Evolutionary conservation across 768 basidiomycete species (phyloP).

Genomic region (Mrakia gelida): DNA sequence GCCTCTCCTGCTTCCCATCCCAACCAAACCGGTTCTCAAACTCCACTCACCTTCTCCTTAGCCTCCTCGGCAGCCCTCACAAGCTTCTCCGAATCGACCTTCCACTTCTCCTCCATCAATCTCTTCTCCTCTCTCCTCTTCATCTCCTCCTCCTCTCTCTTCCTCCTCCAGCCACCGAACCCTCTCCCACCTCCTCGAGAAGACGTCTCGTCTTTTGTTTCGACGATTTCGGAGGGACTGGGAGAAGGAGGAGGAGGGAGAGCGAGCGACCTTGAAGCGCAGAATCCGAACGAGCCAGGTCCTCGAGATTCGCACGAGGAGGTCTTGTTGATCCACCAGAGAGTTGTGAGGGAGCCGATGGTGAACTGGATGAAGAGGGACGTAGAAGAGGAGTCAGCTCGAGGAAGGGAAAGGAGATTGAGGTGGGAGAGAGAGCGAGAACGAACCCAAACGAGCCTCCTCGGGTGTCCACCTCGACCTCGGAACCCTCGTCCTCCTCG

Average conservation of each 20-base stretch:
- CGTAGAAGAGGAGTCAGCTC: not conserved
- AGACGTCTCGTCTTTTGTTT: not conserved
- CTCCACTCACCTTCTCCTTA: not conserved
- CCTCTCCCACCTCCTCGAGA: not conserved
- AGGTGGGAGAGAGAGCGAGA: not conserved
- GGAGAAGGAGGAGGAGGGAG: not conserved
- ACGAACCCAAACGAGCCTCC: not conserved
- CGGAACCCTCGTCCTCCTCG: not conserved
- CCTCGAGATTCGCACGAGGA: not conserved
- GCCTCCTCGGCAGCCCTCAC: not conserved
- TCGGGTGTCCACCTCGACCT: not conserved
- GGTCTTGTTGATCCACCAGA: not conserved
- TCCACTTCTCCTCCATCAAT: conserved; percentile 8
- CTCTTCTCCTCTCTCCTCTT: conserved; percentile 1
- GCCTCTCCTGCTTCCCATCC: too few species aligned
- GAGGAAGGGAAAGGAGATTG: not conserved
- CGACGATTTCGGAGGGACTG: not conserved
- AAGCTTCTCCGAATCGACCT: not conserved
- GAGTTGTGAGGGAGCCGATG: conserved; percentile 4
- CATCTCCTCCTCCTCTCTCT: not conserved
- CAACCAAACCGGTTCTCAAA: not conserved
- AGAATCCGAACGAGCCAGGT: not conserved
- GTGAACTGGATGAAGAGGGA: not conserved
- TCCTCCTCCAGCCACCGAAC: not conserved
- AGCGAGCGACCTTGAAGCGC: conserved; percentile 1